Percentiles rank a stretch among this genome's conserved stretches.
Conservation (phyloP, 2,329 filamentous ascomycete species). For the Fusarium kyushuense region DNA sequence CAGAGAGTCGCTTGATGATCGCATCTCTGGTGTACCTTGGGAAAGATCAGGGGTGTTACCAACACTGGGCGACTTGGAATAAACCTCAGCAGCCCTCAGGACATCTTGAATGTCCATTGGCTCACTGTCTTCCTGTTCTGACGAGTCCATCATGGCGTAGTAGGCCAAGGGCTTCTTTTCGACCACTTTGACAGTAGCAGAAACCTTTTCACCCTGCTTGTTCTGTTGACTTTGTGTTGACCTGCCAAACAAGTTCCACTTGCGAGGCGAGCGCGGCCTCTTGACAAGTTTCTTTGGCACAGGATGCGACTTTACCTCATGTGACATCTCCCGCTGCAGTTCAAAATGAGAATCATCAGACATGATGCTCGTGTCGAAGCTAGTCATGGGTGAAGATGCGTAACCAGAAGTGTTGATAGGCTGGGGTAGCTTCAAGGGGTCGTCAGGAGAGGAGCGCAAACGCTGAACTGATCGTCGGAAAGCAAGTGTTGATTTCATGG, state of each 20-base stretch:
- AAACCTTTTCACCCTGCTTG: conserved; percentile 58
- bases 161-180: conserved; percentile 67
- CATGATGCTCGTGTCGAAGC: conserved; percentile 67
- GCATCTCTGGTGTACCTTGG: conserved; percentile 33
- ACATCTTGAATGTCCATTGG: conserved; percentile 58
- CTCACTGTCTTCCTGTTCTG: conserved; percentile 65
- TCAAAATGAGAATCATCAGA: conserved; percentile 67
- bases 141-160: conserved; percentile 72
- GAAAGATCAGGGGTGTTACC: conserved; percentile 30
- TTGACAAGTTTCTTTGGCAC: conserved; percentile 68
- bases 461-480: conserved; percentile 68
- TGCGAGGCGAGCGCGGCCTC: conserved; percentile 66
- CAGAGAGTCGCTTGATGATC: conserved; percentile 19
- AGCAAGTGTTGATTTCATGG: conserved; percentile 65
- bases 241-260: conserved; percentile 73
- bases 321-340: conserved; percentile 53
- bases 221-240: conserved; percentile 59
- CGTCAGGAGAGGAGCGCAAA: conserved; percentile 59
- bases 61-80: conserved; percentile 42
- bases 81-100: conserved; percentile 62
- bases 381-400: conserved; percentile 64
- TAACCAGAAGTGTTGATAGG: conserved; percentile 63
- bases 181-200: conserved; percentile 62
- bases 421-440: conserved; percentile 62
- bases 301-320: conserved; percentile 47